Evolutionary conservation across 2,329 filamentous ascomycete genomes (phyloP).

Genomic region (Nemania sp.): DNA sequence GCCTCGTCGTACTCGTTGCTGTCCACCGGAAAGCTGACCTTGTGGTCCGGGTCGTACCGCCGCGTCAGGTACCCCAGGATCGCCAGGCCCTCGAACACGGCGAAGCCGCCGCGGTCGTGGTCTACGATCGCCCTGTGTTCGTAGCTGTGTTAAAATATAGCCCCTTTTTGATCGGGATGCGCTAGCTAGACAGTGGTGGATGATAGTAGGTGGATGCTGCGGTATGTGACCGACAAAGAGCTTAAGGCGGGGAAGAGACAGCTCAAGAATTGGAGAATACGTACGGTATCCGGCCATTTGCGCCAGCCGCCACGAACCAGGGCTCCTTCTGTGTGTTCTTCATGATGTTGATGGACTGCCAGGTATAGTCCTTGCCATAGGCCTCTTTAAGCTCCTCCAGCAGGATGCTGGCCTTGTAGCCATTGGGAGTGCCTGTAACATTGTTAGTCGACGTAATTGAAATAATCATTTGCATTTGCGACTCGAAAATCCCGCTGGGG

Average conservation of each 20-base stretch:
- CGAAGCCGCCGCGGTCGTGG: constrained; percentile 62
- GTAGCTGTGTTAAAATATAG: not conserved
- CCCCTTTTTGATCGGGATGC: too few relatives aligned
- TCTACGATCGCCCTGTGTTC: constrained; percentile 58
- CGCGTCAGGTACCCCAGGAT: constrained; percentile 75
- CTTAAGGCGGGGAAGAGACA: too few relatives aligned
- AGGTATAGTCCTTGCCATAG: constrained; percentile 63
- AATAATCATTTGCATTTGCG: not conserved
- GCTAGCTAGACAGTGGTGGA: too few relatives aligned
- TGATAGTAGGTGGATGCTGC: too few relatives aligned
- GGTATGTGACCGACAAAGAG: too few relatives aligned
- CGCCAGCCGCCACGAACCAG: constrained; percentile 65
- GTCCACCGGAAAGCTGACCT: constrained; percentile 61
- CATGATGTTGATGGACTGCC: constrained; percentile 60
- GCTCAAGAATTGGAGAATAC: constrained; percentile 54
- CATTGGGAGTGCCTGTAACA: constrained; percentile 52
- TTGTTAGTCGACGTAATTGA: not conserved
- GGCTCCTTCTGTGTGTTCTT: constrained; percentile 68
- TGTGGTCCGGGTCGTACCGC: constrained; percentile 71
- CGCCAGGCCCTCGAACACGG: constrained; percentile 74
- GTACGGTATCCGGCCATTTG: constrained; percentile 55
- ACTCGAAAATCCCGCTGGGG: not conserved
- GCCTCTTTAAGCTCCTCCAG: constrained; percentile 69
- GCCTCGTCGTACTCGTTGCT: constrained; percentile 44
- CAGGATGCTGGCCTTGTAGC: constrained; percentile 61